These are phyloP conservation scores for Trichocladium antarcticum DNA, from an alignment of 495 filamentous ascomycete species.

Conservation along the genomic window DNA sequence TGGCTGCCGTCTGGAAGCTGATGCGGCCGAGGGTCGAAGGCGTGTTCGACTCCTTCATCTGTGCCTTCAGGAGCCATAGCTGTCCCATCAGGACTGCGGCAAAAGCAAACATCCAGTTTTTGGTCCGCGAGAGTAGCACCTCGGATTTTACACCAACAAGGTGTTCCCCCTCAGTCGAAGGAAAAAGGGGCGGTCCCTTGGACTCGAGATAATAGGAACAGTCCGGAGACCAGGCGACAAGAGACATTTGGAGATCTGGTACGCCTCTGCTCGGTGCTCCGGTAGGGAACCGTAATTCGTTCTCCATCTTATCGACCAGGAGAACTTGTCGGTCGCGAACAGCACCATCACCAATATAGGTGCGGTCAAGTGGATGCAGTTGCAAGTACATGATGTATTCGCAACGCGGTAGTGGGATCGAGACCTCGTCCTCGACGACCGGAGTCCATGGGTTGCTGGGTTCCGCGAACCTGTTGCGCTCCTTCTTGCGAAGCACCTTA, in stretches of 20 bases:
- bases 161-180: constrained; percentile 53
- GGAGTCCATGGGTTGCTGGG: constrained; percentile 50
- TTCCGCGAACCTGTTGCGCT: constrained; percentile 35
- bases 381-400: constrained; percentile 85
- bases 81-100: constrained; percentile 55
- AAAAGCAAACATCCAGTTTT: constrained; percentile 56
- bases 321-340: constrained; percentile 26
- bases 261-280: constrained; percentile 59
- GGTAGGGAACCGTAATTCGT: constrained; percentile 74
- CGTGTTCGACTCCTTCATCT: constrained; percentile 85
- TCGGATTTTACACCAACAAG: constrained; percentile 71
- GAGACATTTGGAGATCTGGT: constrained; percentile 68
- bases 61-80: constrained; percentile 61
- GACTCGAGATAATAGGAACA: constrained; percentile 87
- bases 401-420: constrained; percentile 59
- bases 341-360: constrained; percentile 19
- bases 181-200: constrained; percentile 64
- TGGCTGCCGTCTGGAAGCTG: constrained; percentile 75
- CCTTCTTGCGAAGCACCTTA: constrained; percentile 52
- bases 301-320: constrained; percentile 58
- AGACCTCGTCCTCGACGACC: constrained; percentile 45
- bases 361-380: constrained; percentile 51
- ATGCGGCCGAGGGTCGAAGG: constrained; percentile 88
- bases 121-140: constrained; percentile 52
- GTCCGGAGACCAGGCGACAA: constrained; percentile 83